These are phyloP conservation scores for Pichia rugopelliculosa DNA, from an alignment of 805 yeast species.

Conservation along the genomic window DNA sequence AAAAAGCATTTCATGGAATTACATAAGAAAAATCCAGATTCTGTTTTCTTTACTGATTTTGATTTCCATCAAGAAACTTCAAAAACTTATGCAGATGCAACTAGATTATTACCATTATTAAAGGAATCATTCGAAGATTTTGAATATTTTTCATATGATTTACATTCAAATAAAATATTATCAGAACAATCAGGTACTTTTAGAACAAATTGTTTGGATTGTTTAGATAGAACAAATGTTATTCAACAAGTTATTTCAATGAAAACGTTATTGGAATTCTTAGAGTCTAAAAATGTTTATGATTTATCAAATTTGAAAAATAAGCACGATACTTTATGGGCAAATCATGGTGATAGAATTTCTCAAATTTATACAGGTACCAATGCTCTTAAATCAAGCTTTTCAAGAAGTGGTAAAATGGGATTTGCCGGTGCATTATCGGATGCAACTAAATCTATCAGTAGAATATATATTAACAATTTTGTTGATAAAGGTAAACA, in stretches of 20 bases:
- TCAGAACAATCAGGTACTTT: constrained; percentile 86
- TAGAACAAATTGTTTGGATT: constrained; percentile 89
- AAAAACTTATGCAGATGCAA: constrained; percentile 80
- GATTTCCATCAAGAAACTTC: constrained; percentile 93
- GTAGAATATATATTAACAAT: constrained; percentile 91
- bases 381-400: constrained; percentile 91
- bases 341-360: constrained; percentile 95
- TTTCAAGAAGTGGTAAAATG: constrained; percentile 93
- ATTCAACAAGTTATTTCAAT: constrained; percentile 78
- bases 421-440: constrained; percentile 94
- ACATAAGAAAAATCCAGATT: constrained; percentile 29
- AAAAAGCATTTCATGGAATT: constrained; percentile 47
- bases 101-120: constrained; percentile 55
- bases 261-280: constrained; percentile 54
- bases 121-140: constrained; percentile 63
- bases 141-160: constrained; percentile 77
- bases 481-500: constrained; percentile 91
- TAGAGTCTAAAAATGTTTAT: constrained; percentile 15
- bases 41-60: constrained; percentile 64
- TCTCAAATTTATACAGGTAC: constrained; percentile 97
- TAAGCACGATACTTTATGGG: constrained; percentile 90
- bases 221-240: constrained; percentile 89
- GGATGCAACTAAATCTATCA: constrained; percentile 93
- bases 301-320: constrained; percentile 48
- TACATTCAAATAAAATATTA: constrained; percentile 41